A percentile compares a stretch with the other conserved stretches of the same genome.
Conservation (phyloP, 2,329 filamentous ascomycete genomes). For the Claviceps digitariae region DNA sequence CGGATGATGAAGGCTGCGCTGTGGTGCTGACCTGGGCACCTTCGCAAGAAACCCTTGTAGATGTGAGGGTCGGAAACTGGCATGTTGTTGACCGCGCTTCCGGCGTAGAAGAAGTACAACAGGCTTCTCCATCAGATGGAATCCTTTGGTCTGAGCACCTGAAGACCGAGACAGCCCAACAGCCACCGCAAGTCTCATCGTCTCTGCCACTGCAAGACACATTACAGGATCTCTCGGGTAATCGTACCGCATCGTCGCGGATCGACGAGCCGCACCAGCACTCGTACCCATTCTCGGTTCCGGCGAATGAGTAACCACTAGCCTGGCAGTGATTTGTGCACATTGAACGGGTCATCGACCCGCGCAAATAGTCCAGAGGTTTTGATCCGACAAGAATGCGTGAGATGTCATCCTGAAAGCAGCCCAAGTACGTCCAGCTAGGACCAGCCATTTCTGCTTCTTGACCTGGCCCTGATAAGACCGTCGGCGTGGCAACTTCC, state of each 20-base stretch:
- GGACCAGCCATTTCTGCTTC: not conserved
- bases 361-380: conserved; percentile 14
- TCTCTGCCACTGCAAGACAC: conserved; percentile 10
- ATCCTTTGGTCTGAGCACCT: not conserved
- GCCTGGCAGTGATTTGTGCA: conserved; percentile 34
- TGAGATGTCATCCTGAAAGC: conserved; percentile 16
- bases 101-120: not conserved
- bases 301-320: conserved; percentile 29
- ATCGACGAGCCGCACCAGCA: conserved; percentile 34
- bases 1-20: not conserved
- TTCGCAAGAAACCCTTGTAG: not conserved
- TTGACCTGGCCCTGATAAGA: not conserved
- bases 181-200: conserved; percentile 12
- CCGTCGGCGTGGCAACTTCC: not conserved
- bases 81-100: not conserved
- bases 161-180: conserved; percentile 14
- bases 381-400: conserved; percentile 11
- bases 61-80: not conserved
- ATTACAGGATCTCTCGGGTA: conserved; percentile 14
- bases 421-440: conserved; percentile 18
- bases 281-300: conserved; percentile 34
- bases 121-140: not conserved
- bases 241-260: conserved; percentile 10
- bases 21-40: not conserved
- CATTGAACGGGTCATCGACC: conserved; percentile 32